Percentiles rank a stretch among this genome's conserved stretches.
Evolutionary conservation across 345 rosid genomes (phyloP).

Genomic region (Sapria himalayana): DNA sequence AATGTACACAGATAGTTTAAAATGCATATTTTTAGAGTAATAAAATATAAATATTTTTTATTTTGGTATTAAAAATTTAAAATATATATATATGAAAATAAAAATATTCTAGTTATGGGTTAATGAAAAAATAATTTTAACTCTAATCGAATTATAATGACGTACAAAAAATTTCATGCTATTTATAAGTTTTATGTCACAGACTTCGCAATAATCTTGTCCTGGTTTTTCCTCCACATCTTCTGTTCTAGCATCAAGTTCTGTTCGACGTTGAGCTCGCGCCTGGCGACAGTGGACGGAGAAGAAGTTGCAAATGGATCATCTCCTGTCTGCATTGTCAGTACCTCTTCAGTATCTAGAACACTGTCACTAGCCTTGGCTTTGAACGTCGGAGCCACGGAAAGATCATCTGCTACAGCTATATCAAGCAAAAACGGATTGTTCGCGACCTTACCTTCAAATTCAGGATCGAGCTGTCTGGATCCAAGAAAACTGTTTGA

Average conservation of each 20-base stretch:
- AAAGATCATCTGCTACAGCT: constrained; percentile 10
- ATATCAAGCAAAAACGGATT: constrained; percentile 34
- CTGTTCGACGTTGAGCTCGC: constrained; percentile 13
- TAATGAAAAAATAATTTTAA: too few relatives aligned
- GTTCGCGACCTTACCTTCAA: constrained; percentile 2
- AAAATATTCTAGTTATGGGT: too few relatives aligned
- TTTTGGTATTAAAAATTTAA: too few relatives aligned
- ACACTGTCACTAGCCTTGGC: constrained; percentile 19
- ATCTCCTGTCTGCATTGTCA: constrained; percentile 10
- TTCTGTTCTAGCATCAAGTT: constrained; percentile 33
- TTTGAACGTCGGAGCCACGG: constrained; percentile 31
- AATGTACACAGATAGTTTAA: too few relatives aligned
- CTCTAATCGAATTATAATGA: background rate
- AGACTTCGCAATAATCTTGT: constrained; percentile 48
- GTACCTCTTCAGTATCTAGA: constrained; percentile 4
- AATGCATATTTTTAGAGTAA: too few relatives aligned
- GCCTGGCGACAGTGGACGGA: too few relatives aligned
- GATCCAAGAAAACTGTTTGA: constrained; percentile 1
- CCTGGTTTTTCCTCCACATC: constrained; percentile 53
- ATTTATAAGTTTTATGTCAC: constrained; percentile 10
- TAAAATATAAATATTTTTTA: too few relatives aligned
- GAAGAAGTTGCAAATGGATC: constrained; percentile 4
- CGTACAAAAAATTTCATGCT: background rate
- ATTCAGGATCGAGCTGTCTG: background rate
- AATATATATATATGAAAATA: too few relatives aligned